Evolutionary conservation across 306 rosid genomes (phyloP).

Genomic region (Medicago truncatula): DNA sequence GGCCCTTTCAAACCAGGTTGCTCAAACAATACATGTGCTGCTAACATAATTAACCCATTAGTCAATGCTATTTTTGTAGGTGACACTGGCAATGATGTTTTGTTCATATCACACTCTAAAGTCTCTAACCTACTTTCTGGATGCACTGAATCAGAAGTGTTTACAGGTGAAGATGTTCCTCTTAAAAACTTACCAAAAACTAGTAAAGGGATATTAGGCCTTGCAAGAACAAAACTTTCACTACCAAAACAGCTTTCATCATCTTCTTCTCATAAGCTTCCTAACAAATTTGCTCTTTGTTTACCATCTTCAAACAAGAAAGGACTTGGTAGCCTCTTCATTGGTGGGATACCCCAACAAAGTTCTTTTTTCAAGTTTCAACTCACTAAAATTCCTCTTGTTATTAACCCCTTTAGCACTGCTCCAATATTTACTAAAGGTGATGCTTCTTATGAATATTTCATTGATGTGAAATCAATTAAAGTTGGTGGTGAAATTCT

Average conservation of each 20-base stretch:
- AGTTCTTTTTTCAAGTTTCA: constrained; percentile 17
- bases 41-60: constrained; percentile 2
- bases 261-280: neutral
- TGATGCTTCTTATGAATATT: constrained; percentile 40
- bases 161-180: neutral
- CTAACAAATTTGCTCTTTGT: constrained; percentile 47
- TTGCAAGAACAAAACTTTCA: constrained; percentile 39
- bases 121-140: neutral
- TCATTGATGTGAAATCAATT: constrained; percentile 41
- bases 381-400: constrained; percentile 26
- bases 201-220: constrained; percentile 42
- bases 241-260: constrained; percentile 35
- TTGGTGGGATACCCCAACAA: constrained; percentile 37
- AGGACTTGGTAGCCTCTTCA: constrained; percentile 40
- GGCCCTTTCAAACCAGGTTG: constrained; percentile 41
- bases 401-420: constrained; percentile 34
- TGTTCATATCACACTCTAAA: neutral
- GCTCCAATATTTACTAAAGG: constrained; percentile 35
- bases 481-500: constrained; percentile 37
- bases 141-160: neutral
- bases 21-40: constrained; percentile 38
- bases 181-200: neutral
- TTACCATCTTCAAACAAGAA: constrained; percentile 39
- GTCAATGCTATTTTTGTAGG: neutral
- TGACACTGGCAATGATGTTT: constrained; percentile 18